A percentile compares a stretch with the other conserved stretches of the same genome.
Evolutionary conservation across 208 protist genomes (phyloP).

Genomic region (Crithidia fasciculata): DNA sequence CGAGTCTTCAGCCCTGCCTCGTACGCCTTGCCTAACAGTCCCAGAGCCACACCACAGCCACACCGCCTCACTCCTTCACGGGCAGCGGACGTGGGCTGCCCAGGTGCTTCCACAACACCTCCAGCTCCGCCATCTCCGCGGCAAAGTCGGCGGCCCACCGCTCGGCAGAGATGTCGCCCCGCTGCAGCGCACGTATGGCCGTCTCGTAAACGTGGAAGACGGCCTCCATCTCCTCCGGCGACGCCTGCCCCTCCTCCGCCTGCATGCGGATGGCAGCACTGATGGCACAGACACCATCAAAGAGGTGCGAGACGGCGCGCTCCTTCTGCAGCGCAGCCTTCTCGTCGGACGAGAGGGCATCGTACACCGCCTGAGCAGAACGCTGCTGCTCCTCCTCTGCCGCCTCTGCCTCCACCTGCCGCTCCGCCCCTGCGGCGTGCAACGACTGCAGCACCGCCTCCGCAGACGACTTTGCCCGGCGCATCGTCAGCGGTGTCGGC

Average conservation of each 20-base stretch:
- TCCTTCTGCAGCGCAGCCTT: conserved; percentile 31
- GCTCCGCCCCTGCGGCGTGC: conserved; percentile 30
- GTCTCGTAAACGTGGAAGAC: conserved; percentile 45
- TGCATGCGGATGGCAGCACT: conserved; percentile 59
- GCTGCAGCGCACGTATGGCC: conserved; percentile 21
- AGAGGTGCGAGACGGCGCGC: conserved; percentile 44
- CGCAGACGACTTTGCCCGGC: conserved; percentile 19
- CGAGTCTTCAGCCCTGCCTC: neutral
- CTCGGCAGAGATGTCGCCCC: conserved; percentile 22
- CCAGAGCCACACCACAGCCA: neutral
- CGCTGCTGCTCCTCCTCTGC: conserved; percentile 6
- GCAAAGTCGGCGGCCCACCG: conserved; percentile 59
- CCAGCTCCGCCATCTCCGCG: conserved; percentile 56
- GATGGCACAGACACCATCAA: conserved; percentile 60
- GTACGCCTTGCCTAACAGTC: neutral
- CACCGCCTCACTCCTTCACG: neutral
- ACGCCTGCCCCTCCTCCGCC: conserved; percentile 25
- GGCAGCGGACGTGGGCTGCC: conserved; percentile 36
- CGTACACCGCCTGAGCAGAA: conserved; percentile 35
- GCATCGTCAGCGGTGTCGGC: conserved; percentile 22
- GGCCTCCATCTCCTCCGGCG: conserved; percentile 43
- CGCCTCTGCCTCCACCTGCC: conserved; percentile 23
- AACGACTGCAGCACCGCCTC: conserved; percentile 54
- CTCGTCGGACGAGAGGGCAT: conserved; percentile 27
- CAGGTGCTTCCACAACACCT: conserved; percentile 38